A percentile compares a stretch with the other conserved stretches of the same genome.
Conservation (phyloP, 306 rosid species). For the Fragaria vesca region DNA sequence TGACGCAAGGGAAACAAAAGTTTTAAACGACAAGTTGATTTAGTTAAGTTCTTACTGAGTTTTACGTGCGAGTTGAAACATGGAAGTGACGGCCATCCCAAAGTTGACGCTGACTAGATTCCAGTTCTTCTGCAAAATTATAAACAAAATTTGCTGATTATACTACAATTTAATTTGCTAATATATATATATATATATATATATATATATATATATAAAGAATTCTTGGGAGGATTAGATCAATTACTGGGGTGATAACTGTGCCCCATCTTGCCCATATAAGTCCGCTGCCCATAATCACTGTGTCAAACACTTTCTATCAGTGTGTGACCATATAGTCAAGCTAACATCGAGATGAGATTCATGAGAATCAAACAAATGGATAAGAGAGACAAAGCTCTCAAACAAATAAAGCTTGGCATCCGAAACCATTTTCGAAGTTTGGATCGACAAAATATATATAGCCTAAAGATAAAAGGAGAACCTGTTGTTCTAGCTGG, state of each 20-base stretch:
- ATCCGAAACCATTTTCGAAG: background rate
- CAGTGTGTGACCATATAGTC: background rate
- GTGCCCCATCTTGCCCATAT: conserved; percentile 31
- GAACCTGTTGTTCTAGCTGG: background rate
- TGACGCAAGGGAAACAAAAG: background rate
- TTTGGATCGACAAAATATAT: background rate
- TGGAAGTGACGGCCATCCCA: conserved; percentile 17
- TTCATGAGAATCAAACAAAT: background rate
- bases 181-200: background rate
- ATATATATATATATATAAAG: background rate
- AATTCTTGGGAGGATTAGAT: background rate
- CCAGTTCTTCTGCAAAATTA: conserved; percentile 29
- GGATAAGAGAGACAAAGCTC: background rate
- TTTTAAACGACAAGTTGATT: background rate
- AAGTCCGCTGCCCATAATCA: conserved; percentile 18
- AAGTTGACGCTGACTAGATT: conserved; percentile 20
- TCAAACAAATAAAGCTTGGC: background rate
- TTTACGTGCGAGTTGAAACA: conserved; percentile 28
- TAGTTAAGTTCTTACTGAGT: conserved; percentile 15
- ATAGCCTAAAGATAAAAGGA: background rate
- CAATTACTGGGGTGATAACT: conserved; percentile 25
- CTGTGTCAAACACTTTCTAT: background rate
- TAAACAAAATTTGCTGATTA: background rate
- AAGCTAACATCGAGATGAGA: background rate
- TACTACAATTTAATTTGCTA: background rate